Evolutionary conservation across 257 asterid genomes (phyloP).

Genomic region (Gentiana straminea): DNA sequence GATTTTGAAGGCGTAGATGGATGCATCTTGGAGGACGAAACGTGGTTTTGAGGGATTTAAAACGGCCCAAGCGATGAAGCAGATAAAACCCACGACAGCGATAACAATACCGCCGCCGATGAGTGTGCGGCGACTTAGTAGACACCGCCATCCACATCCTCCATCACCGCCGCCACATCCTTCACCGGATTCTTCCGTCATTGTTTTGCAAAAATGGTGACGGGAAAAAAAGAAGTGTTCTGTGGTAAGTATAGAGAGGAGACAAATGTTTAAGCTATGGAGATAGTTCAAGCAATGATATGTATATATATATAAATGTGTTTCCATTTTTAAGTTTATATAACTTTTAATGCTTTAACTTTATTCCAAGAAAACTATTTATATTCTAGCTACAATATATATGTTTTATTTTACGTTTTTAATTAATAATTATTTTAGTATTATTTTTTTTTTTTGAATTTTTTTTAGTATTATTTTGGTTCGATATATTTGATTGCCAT

Average conservation of each 20-base stretch:
- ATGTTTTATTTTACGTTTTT: no score
- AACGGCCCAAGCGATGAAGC: constrained; percentile 52
- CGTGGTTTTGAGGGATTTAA: constrained; percentile 65
- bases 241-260: no score
- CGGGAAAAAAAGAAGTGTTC: neutral
- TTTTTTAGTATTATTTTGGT: no score
- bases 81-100: constrained; percentile 29
- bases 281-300: no score
- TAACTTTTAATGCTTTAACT: no score
- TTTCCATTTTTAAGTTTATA: no score
- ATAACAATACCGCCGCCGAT: constrained; percentile 10
- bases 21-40: constrained; percentile 60
- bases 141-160: constrained; percentile 13
- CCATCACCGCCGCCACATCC: constrained; percentile 51
- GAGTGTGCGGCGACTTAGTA: constrained; percentile 23
- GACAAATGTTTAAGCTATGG: no score
- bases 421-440: no score
- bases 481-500: no score
- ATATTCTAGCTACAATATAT: neutral
- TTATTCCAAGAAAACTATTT: no score
- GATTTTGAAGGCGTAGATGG: constrained; percentile 54
- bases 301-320: no score
- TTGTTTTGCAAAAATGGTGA: constrained; percentile 22
- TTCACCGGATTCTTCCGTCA: constrained; percentile 6
- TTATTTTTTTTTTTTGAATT: no score